Percentiles rank a stretch among this genome's conserved stretches.
phyloP scores from a whole-genome alignment of 2,329 filamentous ascomycete species.

The Xylariaceae sp. region DNA sequence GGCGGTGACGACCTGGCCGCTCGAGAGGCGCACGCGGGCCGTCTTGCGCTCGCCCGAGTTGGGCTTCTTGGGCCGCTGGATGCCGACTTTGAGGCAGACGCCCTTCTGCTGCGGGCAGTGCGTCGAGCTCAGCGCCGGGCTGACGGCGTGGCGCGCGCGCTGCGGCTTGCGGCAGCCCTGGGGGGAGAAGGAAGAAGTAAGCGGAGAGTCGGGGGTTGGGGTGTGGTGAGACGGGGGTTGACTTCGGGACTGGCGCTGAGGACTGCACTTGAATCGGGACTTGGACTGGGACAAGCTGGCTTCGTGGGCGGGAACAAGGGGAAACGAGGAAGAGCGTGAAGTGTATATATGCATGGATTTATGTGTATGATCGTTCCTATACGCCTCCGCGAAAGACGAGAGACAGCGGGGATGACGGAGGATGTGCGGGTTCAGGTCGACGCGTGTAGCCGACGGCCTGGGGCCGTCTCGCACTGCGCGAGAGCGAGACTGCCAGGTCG shows the following conservation, averaged over 20 bases:
- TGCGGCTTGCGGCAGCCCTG: conserved; percentile 72
- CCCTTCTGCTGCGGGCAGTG: conserved; percentile 81
- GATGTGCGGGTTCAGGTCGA: too few species aligned
- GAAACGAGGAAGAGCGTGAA: too few species aligned
- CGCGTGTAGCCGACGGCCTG: too few species aligned
- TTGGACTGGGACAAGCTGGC: not conserved
- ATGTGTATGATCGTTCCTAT: too few species aligned
- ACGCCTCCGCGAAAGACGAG: too few species aligned
- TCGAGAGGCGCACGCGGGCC: conserved; percentile 81
- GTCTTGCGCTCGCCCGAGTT: conserved; percentile 97
- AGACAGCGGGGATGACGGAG: too few species aligned
- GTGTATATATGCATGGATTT: too few species aligned
- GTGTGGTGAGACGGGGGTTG: not conserved
- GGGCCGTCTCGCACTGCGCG: too few species aligned
- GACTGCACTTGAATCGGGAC: not conserved
- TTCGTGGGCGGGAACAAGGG: not conserved
- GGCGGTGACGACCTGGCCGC: conserved; percentile 77
- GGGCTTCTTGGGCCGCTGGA: conserved; percentile 95
- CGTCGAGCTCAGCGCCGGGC: conserved; percentile 67
- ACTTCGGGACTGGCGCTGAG: not conserved
- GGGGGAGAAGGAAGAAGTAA: conserved; percentile 6
- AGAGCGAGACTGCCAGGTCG: too few species aligned
- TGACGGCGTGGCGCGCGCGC: conserved; percentile 76
- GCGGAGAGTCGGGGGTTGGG: too few species aligned
- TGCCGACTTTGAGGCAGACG: conserved; percentile 89